Percentiles rank a stretch among this genome's conserved stretches.
Conservation (phyloP, 129 eudicot species). For the Tagetes patula region DNA sequence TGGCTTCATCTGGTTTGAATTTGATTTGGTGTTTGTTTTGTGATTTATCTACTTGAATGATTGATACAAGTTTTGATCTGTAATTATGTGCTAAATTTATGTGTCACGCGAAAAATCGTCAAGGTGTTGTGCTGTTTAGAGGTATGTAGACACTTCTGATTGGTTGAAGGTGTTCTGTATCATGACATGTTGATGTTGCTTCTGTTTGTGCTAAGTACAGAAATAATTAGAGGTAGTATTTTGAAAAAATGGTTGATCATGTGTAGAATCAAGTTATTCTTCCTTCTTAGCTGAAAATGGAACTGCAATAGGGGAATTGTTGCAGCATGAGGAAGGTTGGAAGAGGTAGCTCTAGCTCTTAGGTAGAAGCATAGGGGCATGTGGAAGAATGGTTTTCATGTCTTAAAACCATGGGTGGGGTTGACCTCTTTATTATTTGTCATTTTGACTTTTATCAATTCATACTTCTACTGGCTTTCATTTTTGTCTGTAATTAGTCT, state of each 20-base stretch:
- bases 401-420: neutral
- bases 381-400: constrained; percentile 1
- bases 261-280: neutral
- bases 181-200: neutral
- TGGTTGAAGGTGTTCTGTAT: constrained; percentile 9
- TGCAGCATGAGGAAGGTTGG: constrained; percentile 15
- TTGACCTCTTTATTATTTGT: constrained; percentile 2
- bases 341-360: constrained; percentile 1
- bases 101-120: neutral
- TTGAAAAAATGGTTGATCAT: constrained; percentile 14
- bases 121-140: neutral
- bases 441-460: neutral
- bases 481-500: constrained; percentile 8
- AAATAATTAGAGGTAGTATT: neutral
- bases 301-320: constrained; percentile 1
- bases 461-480: neutral
- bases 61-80: constrained; percentile 23
- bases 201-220: constrained; percentile 14
- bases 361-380: constrained; percentile 16
- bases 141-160: constrained; percentile 7
- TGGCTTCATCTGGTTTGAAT: neutral
- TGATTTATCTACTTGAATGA: constrained; percentile 9
- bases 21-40: constrained; percentile 13
- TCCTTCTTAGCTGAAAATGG: neutral
- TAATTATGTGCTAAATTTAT: neutral